Base-by-base conservation (phyloP, 805 yeast species). In the Debaryomyces castellii region DNA sequence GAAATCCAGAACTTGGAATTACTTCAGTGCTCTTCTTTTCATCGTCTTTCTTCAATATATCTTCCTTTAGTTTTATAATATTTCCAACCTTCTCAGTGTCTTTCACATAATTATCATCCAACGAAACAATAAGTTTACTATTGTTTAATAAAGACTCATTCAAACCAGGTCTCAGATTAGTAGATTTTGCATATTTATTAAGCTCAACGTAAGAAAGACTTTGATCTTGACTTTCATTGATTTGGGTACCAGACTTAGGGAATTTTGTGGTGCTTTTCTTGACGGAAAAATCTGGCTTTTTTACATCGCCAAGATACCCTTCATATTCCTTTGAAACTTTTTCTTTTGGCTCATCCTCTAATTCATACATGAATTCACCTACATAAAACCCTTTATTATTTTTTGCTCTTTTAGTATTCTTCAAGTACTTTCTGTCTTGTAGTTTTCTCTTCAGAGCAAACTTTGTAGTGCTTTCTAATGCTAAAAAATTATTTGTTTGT, bases 351-450 rank as follows among this genome's bases (percentile, higher is more conserved):
- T 56, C 56, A 14, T 50, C 37, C 12, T 55, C 49, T n/a, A 39
- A 14, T 36, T 72, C 76, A 44, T 73, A 73, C 17, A 51, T 46
- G 43, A 71, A 68, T 24, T 69, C 71, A 3, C 75, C 73, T 1
- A 61, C 60, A 43, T 66, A 67, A 14, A 58, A 57, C 1, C 71
- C 65, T 16, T 54, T 52, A 5, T 45, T 48, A 17, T 54, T 56
- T 41, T 59, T 59, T 5, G 53, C 21, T 32, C 58, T 50, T 27
- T 57, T 54, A 16, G 46, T 42, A 21, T 50, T 42, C 12, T 30
- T 23, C 18, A 40, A 28, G 32, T 32, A 25, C 12, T 46, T 34
- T 37, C 46, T 32, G 17, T 32, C 32, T 45, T 44, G 40, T 27
- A 43, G 39, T 56, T 41, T 54, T 37, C 46, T 51, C 18, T 55